Conservation (phyloP, 257 asterid genomes). For the Ilex asprella region DNA sequence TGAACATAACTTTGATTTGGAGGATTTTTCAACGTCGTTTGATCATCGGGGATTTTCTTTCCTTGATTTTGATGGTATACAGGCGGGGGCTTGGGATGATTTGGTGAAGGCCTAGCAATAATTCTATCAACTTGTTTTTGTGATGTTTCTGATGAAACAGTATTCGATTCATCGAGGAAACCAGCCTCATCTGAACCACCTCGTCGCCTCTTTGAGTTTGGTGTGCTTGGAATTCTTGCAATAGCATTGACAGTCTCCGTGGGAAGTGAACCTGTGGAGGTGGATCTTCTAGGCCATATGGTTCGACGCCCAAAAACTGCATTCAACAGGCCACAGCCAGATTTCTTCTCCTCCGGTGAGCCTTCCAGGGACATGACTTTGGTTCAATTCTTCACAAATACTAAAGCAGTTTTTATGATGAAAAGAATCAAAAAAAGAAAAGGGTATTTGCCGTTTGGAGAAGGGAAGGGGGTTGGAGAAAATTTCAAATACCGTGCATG, state of each 20-base stretch:
- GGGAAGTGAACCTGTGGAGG: constrained; percentile 46
- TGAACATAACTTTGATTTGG: constrained; percentile 26
- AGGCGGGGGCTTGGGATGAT: constrained; percentile 38
- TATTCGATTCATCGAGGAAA: constrained; percentile 9
- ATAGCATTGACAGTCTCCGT: constrained; percentile 15
- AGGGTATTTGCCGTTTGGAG: too few relatives aligned
- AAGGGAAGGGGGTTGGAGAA: too few relatives aligned
- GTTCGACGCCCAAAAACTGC: constrained; percentile 71
- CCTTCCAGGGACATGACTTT: constrained; percentile 41
- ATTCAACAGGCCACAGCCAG: constrained; percentile 69
- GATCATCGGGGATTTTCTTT: constrained; percentile 7
- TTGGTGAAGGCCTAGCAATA: constrained; percentile 53
- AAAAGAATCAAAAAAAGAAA: too few relatives aligned
- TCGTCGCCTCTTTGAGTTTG: constrained; percentile 19
- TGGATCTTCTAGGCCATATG: constrained; percentile 39
- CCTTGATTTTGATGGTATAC: constrained; percentile 5
- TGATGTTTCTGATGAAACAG: constrained; percentile 1
- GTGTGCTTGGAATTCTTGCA: constrained; percentile 30
- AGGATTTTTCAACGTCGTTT: constrained; percentile 1
- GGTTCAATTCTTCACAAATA: background rate
- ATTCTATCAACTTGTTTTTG: constrained; percentile 35
- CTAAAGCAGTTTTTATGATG: background rate
- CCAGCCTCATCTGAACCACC: constrained; percentile 21
- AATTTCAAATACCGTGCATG: constrained; percentile 12
- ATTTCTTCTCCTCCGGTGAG: constrained; percentile 47